phyloP scores from a whole-genome alignment of 192 early-diverging fungal species.

The Coemansia sp. region DNA sequence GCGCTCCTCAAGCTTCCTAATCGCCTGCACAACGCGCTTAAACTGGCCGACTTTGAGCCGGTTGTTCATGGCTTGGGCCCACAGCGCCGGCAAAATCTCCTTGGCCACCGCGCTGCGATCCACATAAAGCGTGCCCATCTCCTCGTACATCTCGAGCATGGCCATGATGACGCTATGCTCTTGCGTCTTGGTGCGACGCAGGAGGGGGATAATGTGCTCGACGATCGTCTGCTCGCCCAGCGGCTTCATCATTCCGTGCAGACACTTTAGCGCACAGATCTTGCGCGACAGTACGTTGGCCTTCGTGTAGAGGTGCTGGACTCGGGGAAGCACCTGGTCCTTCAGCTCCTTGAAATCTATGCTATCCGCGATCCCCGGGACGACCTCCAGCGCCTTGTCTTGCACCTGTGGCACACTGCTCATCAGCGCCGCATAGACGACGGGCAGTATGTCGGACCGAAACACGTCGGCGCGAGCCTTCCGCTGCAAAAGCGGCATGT shows the following conservation, averaged over 20 bases:
- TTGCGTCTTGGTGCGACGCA: slow-evolving; percentile 74
- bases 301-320: slow-evolving; percentile 72
- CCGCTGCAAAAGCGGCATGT: slow-evolving; percentile 66
- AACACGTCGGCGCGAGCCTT: slow-evolving; percentile 66
- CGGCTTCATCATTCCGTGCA: slow-evolving; percentile 68
- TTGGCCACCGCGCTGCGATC: slow-evolving; percentile 78
- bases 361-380: slow-evolving; percentile 59
- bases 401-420: slow-evolving; percentile 60
- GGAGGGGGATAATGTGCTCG: slow-evolving; percentile 77
- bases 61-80: slow-evolving; percentile 73
- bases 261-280: slow-evolving; percentile 68
- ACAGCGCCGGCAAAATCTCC: slow-evolving; percentile 78
- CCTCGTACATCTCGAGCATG: slow-evolving; percentile 78
- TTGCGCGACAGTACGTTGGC: slow-evolving; percentile 73
- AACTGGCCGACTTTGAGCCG: slow-evolving; percentile 76
- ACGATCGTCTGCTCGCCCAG: slow-evolving; percentile 72
- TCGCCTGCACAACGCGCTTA: slow-evolving; percentile 63
- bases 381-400: slow-evolving; percentile 67
- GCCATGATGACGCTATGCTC: slow-evolving; percentile 81
- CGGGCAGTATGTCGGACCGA: slow-evolving; percentile 66
- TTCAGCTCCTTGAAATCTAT: slow-evolving; percentile 69
- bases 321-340: slow-evolving; percentile 68
- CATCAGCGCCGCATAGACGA: slow-evolving; percentile 71
- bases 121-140: slow-evolving; percentile 65
- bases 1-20: slow-evolving; percentile 58